Evolutionary conservation across 768 basidiomycete species (phyloP).

Genomic region (Phylloporus arenicola): DNA sequence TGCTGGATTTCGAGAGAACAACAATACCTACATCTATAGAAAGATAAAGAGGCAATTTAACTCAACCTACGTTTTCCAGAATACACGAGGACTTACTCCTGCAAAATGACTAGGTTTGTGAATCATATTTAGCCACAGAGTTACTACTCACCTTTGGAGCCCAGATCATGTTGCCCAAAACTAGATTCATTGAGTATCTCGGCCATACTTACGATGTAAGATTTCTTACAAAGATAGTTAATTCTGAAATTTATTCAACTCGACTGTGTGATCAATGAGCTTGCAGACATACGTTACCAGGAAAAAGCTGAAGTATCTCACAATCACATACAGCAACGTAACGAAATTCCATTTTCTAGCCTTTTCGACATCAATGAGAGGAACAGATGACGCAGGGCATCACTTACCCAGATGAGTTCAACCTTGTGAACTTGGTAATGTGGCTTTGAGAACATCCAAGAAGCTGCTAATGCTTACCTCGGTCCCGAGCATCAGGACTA

Average conservation of each 20-base stretch:
- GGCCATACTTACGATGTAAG: background rate
- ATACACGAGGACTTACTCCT: conserved; percentile 12
- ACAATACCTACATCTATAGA: background rate
- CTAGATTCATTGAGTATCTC: conserved; percentile 4
- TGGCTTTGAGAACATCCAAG: background rate
- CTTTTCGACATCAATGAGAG: conserved; percentile 4
- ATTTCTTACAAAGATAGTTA: conserved; percentile 8
- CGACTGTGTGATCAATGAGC: background rate
- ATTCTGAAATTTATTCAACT: conserved; percentile 4
- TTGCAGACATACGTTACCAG: conserved; percentile 6
- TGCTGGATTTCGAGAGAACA: no score
- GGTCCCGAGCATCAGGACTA: conserved; percentile 10
- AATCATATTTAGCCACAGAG: background rate
- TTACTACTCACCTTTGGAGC: conserved; percentile 4
- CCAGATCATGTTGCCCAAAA: conserved; percentile 6
- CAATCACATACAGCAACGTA: conserved; percentile 15
- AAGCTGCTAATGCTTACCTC: conserved; percentile 4
- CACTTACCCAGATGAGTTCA: conserved; percentile 16
- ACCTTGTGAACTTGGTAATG: conserved; percentile 7
- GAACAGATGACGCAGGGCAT: background rate
- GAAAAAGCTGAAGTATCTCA: conserved; percentile 17
- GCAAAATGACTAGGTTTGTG: background rate
- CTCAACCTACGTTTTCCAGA: background rate
- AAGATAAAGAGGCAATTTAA: background rate
- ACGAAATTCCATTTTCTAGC: conserved; percentile 13